These are phyloP conservation scores for Aspergillus glaucus DNA, from an alignment of 2,329 filamentous ascomycete genomes.

Conservation along the genomic window DNA sequence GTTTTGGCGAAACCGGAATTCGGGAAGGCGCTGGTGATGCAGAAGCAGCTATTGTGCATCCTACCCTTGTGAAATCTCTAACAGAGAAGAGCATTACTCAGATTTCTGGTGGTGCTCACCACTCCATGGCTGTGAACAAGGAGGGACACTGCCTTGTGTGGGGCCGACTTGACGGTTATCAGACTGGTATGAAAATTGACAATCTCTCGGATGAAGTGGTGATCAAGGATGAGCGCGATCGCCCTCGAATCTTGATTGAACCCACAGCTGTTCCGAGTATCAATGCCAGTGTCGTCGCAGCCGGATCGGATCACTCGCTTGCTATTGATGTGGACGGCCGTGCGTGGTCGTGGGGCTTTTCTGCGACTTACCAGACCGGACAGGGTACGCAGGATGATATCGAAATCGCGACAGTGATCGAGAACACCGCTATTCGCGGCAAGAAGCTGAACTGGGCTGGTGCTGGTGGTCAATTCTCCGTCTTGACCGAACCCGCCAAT, in stretches of 20 bases:
- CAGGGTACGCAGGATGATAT: constrained; percentile 74
- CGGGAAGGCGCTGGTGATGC: constrained; percentile 58
- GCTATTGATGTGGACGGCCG: constrained; percentile 63
- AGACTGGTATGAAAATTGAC: constrained; percentile 54
- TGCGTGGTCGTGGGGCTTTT: constrained; percentile 76
- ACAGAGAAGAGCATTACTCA: constrained; percentile 57
- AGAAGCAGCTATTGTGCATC: constrained; percentile 65
- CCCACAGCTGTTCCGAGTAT: constrained; percentile 58
- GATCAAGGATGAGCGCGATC: constrained; percentile 58
- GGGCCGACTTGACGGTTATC: constrained; percentile 55
- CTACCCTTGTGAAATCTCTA: constrained; percentile 61
- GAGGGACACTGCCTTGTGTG: constrained; percentile 53
- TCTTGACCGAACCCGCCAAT: constrained; percentile 30
- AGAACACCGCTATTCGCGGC: constrained; percentile 74
- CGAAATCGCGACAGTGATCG: constrained; percentile 67
- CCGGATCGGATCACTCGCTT: constrained; percentile 67
- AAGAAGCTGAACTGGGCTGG: constrained; percentile 72
- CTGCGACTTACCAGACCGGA: constrained; percentile 72
- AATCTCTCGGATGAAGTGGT: constrained; percentile 53
- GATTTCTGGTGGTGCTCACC: constrained; percentile 68
- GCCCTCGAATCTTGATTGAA: constrained; percentile 64
- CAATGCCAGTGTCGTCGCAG: constrained; percentile 52
- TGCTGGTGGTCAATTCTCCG: constrained; percentile 71
- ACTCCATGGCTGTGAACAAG: constrained; percentile 57
- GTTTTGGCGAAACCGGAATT: constrained; percentile 73